Evolutionary conservation across 2,329 filamentous ascomycete genomes (phyloP).

Genomic region (Albifimbria verrucaria): DNA sequence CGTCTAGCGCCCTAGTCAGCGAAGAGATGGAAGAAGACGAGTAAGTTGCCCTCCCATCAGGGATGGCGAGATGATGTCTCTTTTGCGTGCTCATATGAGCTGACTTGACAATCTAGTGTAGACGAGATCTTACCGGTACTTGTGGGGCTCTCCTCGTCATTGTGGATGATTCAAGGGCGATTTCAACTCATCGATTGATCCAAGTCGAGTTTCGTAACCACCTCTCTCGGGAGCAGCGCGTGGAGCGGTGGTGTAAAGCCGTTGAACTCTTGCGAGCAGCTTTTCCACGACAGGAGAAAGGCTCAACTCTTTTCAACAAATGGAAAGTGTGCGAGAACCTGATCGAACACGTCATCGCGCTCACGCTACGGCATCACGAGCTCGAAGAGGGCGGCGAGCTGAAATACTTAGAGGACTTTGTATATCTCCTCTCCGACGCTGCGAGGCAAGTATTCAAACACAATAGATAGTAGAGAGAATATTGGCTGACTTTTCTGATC

Average conservation of each 20-base stretch:
- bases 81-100: neutral
- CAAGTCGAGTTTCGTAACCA: neutral
- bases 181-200: neutral
- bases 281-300: neutral
- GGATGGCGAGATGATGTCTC: neutral
- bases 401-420: neutral
- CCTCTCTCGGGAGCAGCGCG: neutral
- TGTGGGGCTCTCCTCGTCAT: neutral
- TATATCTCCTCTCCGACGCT: neutral
- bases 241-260: neutral
- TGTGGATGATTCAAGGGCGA: neutral
- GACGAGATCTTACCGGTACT: neutral
- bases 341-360: neutral
- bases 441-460: neutral
- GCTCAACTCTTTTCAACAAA: neutral
- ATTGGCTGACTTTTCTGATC: too few relatives aligned
- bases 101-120: neutral
- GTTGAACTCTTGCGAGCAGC: neutral
- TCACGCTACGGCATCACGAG: neutral
- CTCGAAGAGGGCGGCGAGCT: neutral
- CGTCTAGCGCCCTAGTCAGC: neutral
- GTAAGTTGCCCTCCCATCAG: conserved; percentile 11
- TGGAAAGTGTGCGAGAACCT: neutral
- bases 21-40: conserved; percentile 17
- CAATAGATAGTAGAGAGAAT: neutral